Evolutionary conservation across 108 stramenopile species (phyloP).

Genomic region (Pseudonitzschia multistriata): DNA sequence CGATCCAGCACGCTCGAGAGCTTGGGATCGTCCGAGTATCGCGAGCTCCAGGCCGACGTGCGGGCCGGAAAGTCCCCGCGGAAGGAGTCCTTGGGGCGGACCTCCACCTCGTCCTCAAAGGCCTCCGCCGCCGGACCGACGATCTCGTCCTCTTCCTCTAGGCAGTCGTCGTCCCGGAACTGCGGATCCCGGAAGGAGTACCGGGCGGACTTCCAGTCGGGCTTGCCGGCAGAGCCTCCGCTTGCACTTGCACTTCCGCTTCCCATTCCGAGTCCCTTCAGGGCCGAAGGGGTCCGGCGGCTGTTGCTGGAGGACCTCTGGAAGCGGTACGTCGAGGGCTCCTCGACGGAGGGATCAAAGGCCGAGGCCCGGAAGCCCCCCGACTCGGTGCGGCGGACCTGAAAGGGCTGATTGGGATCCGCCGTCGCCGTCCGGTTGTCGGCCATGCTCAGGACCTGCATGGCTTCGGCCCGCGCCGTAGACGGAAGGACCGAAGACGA

Average conservation of each 20-base stretch:
- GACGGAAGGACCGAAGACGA: background rate
- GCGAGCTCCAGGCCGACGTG: constrained; percentile 48
- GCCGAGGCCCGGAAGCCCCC: constrained; percentile 29
- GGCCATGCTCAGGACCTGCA: constrained; percentile 35
- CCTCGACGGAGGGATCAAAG: background rate
- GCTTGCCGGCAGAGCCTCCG: background rate
- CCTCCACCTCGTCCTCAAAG: constrained; percentile 8
- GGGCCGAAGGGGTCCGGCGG: constrained; percentile 38
- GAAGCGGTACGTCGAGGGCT: background rate
- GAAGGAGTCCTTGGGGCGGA: constrained; percentile 9
- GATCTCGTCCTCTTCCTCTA: constrained; percentile 28
- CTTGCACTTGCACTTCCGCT: background rate
- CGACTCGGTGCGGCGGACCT: constrained; percentile 28
- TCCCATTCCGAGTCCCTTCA: constrained; percentile 31
- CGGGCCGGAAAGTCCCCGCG: constrained; percentile 25
- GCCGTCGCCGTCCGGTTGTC: constrained; percentile 22
- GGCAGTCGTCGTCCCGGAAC: constrained; percentile 29
- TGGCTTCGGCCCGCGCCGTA: constrained; percentile 29
- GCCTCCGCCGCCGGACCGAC: background rate
- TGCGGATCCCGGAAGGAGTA: constrained; percentile 30
- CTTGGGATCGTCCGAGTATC: constrained; percentile 44
- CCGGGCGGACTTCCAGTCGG: constrained; percentile 17
- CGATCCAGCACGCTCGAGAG: constrained; percentile 25
- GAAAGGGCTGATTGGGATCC: constrained; percentile 21
- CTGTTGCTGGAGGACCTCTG: constrained; percentile 1